phyloP scores from a whole-genome alignment of 1,139 yeast genomes.

The Yamadazyma friedrichii region DNA sequence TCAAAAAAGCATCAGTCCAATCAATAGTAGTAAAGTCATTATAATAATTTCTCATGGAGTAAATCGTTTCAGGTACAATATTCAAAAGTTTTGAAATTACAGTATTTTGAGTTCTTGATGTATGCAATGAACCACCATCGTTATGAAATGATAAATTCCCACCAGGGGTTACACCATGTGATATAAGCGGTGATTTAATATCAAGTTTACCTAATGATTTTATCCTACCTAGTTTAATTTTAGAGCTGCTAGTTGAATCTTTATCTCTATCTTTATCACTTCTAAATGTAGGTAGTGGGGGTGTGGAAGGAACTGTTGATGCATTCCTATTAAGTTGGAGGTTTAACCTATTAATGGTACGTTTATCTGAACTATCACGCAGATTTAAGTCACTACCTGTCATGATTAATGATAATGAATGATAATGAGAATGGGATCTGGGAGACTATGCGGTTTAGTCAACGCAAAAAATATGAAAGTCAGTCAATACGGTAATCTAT shows the following conservation, averaged over 20 bases:
- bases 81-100: conserved; percentile 19
- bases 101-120: conserved; percentile 21
- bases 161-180: conserved; percentile 7
- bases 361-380: conserved; percentile 1
- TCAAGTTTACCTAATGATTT: conserved; percentile 25
- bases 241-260: neutral
- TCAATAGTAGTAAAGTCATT: conserved; percentile 72
- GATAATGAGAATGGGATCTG: neutral
- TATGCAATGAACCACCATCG: conserved; percentile 16
- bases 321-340: conserved; percentile 7
- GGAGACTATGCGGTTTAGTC: neutral
- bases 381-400: conserved; percentile 6
- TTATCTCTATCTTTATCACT: conserved; percentile 2
- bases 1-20: conserved; percentile 56
- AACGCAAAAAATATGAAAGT: no score
- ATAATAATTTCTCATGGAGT: conserved; percentile 38
- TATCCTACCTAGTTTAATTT: conserved; percentile 14
- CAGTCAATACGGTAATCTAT: no score
- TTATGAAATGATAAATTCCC: conserved; percentile 5
- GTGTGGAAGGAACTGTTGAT: conserved; percentile 11
- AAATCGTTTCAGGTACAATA: conserved; percentile 20
- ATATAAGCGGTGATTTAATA: conserved; percentile 19
- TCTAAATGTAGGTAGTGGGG: conserved; percentile 3
- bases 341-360: conserved; percentile 1
- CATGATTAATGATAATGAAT: neutral